phyloP scores from a whole-genome alignment of 306 rosid genomes.

The Lupinus albus region DNA sequence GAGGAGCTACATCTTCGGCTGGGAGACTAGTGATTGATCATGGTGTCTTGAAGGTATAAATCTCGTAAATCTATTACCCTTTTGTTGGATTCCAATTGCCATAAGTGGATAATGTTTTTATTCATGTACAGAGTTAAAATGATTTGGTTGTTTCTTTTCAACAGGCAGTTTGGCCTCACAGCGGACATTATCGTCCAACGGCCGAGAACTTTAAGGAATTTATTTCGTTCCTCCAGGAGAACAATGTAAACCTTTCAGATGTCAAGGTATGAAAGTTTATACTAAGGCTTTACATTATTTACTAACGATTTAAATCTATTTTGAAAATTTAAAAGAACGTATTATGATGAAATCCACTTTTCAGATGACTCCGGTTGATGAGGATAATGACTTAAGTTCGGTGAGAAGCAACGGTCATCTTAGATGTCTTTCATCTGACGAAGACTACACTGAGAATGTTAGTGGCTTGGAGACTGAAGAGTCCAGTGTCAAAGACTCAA shows the following conservation, averaged over 20 bases:
- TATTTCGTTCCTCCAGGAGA: conserved; percentile 77
- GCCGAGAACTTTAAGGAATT: conserved; percentile 85
- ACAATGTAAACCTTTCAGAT: conserved; percentile 76
- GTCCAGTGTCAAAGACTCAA: conserved; percentile 38
- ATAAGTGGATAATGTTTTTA: neutral
- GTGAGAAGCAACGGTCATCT: conserved; percentile 59
- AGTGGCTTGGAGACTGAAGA: conserved; percentile 53
- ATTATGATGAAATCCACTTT: conserved; percentile 40
- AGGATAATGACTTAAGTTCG: conserved; percentile 51
- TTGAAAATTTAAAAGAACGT: too few species aligned
- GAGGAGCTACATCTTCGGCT: conserved; percentile 98
- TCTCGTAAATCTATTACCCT: conserved; percentile 5
- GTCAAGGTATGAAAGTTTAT: conserved; percentile 67
- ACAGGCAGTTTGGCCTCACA: conserved; percentile 99
- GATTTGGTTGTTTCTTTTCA: conserved; percentile 41
- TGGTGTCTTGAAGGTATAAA: conserved; percentile 81
- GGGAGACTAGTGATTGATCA: conserved; percentile 85
- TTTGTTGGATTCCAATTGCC: conserved; percentile 18
- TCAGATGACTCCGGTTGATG: conserved; percentile 79
- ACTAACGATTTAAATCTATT: conserved; percentile 2
- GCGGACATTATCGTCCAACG: conserved; percentile 96
- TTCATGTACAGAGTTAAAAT: conserved; percentile 18
- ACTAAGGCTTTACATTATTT: conserved; percentile 17
- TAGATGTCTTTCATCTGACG: conserved; percentile 81
- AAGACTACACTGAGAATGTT: conserved; percentile 57